Percentiles rank a stretch among this genome's conserved stretches.
phyloP scores from a whole-genome alignment of 2,329 filamentous ascomycete genomes.

The Escovopsis sp. region DNA sequence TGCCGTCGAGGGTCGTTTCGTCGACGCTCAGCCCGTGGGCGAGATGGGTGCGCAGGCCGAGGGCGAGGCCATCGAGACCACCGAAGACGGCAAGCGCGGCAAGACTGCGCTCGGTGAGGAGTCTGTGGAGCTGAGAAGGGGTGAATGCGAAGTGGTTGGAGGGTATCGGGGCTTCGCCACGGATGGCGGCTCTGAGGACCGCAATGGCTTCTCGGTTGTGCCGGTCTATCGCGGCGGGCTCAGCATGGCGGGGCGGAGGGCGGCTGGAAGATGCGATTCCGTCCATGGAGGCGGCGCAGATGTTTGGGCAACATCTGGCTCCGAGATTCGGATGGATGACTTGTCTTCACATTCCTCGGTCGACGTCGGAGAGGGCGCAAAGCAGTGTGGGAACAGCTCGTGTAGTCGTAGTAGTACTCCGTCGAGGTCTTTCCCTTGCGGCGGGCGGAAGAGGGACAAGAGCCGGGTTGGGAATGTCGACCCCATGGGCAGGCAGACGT shows the following conservation, averaged over 20 bases:
- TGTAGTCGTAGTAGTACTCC: background rate
- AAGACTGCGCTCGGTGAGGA: constrained; percentile 35
- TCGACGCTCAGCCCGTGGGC: constrained; percentile 34
- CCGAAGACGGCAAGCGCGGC: constrained; percentile 35
- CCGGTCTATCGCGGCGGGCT: constrained; percentile 1
- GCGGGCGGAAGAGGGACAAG: no score
- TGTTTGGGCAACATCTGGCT: constrained; percentile 7
- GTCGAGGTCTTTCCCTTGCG: no score
- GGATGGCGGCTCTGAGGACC: constrained; percentile 11
- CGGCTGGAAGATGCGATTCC: constrained; percentile 12
- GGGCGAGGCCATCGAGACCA: constrained; percentile 36
- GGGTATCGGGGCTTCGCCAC: constrained; percentile 12
- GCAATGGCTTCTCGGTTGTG: background rate
- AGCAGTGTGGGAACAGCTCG: background rate
- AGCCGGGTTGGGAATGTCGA: no score
- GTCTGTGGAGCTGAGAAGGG: constrained; percentile 37
- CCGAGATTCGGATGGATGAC: background rate
- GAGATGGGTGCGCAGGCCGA: constrained; percentile 34
- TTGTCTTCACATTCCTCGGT: background rate
- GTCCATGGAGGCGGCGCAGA: constrained; percentile 14
- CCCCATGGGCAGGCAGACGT: no score
- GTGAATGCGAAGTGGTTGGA: constrained; percentile 38
- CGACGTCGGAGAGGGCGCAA: background rate
- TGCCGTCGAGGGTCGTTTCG: constrained; percentile 30
- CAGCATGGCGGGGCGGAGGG: constrained; percentile 2